Evolutionary conservation across 768 basidiomycete genomes (phyloP).

Genomic region (Lentinula detonsa): DNA sequence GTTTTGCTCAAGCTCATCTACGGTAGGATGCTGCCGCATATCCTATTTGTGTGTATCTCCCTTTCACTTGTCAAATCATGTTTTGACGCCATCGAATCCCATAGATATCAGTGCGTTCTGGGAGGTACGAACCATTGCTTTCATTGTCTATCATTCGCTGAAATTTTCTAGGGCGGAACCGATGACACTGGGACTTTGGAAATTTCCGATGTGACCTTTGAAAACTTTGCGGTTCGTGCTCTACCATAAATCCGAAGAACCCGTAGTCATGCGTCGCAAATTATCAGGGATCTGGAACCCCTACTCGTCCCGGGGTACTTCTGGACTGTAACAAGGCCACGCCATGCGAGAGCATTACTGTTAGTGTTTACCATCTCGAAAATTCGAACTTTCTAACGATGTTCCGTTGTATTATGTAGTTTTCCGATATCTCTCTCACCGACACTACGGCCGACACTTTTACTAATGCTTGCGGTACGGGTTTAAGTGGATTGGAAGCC

Average conservation of each 20-base stretch:
- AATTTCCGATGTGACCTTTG: slow-evolving; percentile 12
- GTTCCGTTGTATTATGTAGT: background rate
- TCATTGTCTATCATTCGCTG: background rate
- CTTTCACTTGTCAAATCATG: background rate
- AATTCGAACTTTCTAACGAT: background rate
- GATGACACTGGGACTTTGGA: slow-evolving; percentile 10
- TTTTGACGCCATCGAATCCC: background rate
- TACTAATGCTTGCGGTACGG: slow-evolving; percentile 16
- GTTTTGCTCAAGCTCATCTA: background rate
- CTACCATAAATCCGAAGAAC: no score
- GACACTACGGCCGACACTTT: slow-evolving; percentile 11
- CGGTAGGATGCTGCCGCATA: background rate
- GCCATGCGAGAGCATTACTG: slow-evolving; percentile 13
- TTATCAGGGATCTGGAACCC: slow-evolving; percentile 14
- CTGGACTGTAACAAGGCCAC: slow-evolving; percentile 17
- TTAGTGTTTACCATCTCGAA: background rate
- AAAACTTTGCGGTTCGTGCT: slow-evolving; percentile 4
- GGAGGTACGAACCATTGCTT: background rate
- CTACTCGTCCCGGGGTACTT: slow-evolving; percentile 15
- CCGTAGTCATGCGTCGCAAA: no score
- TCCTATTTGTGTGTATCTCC: slow-evolving; percentile 7
- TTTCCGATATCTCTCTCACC: slow-evolving; percentile 10
- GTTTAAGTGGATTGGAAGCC: slow-evolving; percentile 7
- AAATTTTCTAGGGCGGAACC: background rate
- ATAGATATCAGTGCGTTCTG: slow-evolving; percentile 14